Base-by-base conservation (phyloP, 129 eudicot genomes). In the Apium graveolens region DNA sequence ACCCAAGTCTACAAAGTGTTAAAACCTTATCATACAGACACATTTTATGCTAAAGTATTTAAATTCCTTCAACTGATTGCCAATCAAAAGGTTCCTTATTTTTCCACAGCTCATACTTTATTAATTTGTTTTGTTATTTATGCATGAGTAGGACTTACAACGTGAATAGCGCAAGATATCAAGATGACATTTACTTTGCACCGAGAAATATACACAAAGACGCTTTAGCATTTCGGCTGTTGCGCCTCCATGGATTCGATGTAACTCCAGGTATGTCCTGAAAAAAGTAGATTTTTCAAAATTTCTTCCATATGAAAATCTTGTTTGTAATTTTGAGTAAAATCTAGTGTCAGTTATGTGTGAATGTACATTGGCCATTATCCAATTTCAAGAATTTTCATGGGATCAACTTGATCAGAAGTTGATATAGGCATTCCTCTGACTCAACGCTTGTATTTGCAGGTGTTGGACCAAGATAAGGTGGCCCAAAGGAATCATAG, bases 221-320 rank as follows among this genome's bases (percentile, higher is more conserved):
- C 68, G 76, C 91, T 12, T 73, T 87, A 71, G 88, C 88, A 60
- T 90, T 90, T 79, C 87, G 96, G 69, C 88, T 90, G 55, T 82
- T 87, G 27, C 81, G 96, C 20, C 35, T 84, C 81, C 87, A 86
- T 32, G 91, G 96, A 42, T 85, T 84, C 63, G 63, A 80, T 49
- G 65, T 86, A 45, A 82, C 86, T 70, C 82, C 90, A 82, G 55
- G 90, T 87, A 85, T 35, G 82, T 18, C 39, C 75, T 26, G 27
- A 48, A 32, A 32, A 20, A 32, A 0, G 4, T 3, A 1, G 27
- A 53, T 6, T 53, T 53, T 53, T n/a, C 62, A 53, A 20, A 18
- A 18, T 5, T 49, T 1, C 60, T 51, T 20, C 62, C 62, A 51
- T 0, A 18, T 48, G 7, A 43, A 43, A 43, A 10, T 43, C 60